Evolutionary conservation across 257 asterid species (phyloP).

Genomic region (Lithospermum erythrorhizon): DNA sequence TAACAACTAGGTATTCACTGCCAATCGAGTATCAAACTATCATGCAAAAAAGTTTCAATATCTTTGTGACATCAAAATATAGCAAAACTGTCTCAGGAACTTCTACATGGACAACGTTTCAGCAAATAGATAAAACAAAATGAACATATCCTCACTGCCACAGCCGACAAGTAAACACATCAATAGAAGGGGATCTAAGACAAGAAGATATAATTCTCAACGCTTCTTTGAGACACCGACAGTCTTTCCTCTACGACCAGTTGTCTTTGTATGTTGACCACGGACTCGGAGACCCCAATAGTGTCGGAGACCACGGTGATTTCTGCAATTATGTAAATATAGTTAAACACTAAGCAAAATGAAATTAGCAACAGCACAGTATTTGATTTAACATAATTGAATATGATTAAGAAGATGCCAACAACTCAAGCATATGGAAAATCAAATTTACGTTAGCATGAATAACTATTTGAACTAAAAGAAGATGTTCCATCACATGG

Average conservation of each 20-base stretch:
- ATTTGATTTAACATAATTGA: too few relatives aligned
- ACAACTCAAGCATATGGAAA: background rate
- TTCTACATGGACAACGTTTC: background rate
- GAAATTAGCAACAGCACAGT: background rate
- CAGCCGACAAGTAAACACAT: background rate
- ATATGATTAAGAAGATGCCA: background rate
- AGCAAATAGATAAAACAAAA: background rate
- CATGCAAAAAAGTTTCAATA: background rate
- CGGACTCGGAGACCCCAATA: conserved; percentile 95
- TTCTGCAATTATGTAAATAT: conserved; percentile 22
- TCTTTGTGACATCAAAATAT: background rate
- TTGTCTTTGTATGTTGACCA: conserved; percentile 95
- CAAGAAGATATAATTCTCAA: conserved; percentile 10
- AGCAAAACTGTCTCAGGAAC: background rate
- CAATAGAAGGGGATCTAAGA: background rate
- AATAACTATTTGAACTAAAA: too few relatives aligned
- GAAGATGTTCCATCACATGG: background rate
- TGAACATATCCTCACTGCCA: background rate
- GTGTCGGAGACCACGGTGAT: conserved; percentile 92
- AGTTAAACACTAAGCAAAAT: background rate
- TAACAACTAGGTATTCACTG: too few relatives aligned
- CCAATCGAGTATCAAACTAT: too few relatives aligned
- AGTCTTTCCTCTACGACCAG: conserved; percentile 92
- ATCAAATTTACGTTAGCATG: background rate
- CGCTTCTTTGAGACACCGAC: conserved; percentile 98